These are phyloP conservation scores for Monosporascus sp. DNA, from an alignment of 2,329 filamentous ascomycete genomes.

Conservation along the genomic window DNA sequence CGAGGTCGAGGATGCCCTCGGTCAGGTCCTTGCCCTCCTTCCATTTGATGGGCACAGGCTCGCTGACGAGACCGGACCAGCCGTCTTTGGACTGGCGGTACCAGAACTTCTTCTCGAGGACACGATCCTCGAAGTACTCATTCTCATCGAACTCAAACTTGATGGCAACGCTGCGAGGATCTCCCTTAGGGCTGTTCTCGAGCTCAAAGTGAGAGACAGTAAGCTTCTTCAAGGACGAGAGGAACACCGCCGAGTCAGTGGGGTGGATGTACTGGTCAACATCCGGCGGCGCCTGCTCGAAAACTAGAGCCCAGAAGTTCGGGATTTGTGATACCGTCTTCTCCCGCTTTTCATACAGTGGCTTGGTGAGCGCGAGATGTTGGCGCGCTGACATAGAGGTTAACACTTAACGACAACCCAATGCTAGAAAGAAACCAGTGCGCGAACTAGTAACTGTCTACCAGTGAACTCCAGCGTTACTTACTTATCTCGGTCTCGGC, in stretches of 20 bases:
- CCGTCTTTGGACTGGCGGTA: slow-evolving; percentile 65
- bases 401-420: slow-evolving; percentile 1
- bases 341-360: slow-evolving; percentile 73
- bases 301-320: slow-evolving; percentile 91
- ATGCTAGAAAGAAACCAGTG: slow-evolving; percentile 2
- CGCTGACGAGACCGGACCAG: slow-evolving; percentile 75
- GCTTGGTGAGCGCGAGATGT: slow-evolving; percentile 61
- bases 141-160: slow-evolving; percentile 77
- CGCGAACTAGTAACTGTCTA: background rate
- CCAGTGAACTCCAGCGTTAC: slow-evolving; percentile 29
- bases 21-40: slow-evolving; percentile 83
- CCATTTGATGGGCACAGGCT: slow-evolving; percentile 86
- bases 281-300: slow-evolving; percentile 80
- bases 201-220: slow-evolving; percentile 79
- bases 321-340: slow-evolving; percentile 67
- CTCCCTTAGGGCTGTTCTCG: slow-evolving; percentile 55
- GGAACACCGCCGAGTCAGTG: slow-evolving; percentile 69
- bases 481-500: slow-evolving; percentile 78
- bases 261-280: slow-evolving; percentile 86
- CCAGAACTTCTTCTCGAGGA: slow-evolving; percentile 89
- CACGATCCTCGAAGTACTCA: slow-evolving; percentile 72
- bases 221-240: slow-evolving; percentile 61
- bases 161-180: slow-evolving; percentile 76
- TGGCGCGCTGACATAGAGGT: slow-evolving; percentile 56
- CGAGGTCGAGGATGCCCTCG: slow-evolving; percentile 70